A percentile compares a stretch with the other conserved stretches of the same genome.
Evolutionary conservation across 2,329 filamentous ascomycete genomes (phyloP).

Genomic region (Aurifilum marmelostoma): DNA sequence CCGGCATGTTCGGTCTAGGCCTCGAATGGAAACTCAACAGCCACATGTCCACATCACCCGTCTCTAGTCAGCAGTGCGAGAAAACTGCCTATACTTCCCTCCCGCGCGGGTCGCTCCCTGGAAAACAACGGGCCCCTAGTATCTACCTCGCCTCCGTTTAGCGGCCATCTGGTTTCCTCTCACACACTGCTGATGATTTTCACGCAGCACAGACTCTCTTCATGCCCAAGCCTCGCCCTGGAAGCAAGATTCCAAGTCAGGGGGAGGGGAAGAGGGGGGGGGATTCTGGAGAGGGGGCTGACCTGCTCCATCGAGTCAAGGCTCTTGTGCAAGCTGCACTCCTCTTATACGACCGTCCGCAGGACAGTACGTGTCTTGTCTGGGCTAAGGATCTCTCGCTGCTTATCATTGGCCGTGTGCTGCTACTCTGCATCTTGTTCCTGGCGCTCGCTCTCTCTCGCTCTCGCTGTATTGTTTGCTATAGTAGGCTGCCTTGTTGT

Average conservation of each 20-base stretch:
- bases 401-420: conserved; percentile 8
- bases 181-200: not conserved
- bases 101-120: not conserved
- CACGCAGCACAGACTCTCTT: conserved; percentile 6
- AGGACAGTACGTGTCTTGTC: not conserved
- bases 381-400: conserved; percentile 6
- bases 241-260: not conserved
- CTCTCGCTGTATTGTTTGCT: too few relatives aligned
- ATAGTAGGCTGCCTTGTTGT: too few relatives aligned
- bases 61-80: conserved; percentile 1
- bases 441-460: too few relatives aligned
- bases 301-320: conserved; percentile 28
- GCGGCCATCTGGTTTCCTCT: not conserved
- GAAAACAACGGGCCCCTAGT: not conserved
- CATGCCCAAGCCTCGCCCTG: conserved; percentile 12
- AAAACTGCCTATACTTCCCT: not conserved
- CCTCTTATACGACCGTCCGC: conserved; percentile 18
- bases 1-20: not conserved
- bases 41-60: conserved; percentile 2
- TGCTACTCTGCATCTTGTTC: conserved; percentile 3
- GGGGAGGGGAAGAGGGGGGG: too few relatives aligned
- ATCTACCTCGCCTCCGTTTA: not conserved
- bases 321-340: conserved; percentile 26
- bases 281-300: conserved; percentile 13
- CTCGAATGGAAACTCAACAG: not conserved